Conservation (phyloP, 352 stramenopile species). For the Globisporangium heterothallicum region DNA sequence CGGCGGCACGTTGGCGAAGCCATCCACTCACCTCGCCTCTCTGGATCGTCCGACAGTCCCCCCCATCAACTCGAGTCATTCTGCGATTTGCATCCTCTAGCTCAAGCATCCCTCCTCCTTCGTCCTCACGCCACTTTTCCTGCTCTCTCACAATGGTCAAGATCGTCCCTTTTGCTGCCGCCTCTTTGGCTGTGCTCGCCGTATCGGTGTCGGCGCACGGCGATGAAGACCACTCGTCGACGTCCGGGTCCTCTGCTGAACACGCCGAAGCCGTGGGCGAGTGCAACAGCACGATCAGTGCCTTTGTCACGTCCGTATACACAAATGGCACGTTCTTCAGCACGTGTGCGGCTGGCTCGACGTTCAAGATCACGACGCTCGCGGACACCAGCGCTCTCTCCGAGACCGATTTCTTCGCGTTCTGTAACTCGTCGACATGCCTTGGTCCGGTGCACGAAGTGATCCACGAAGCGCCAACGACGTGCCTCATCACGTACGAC, state of each 20-base stretch:
- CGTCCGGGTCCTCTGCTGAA: background rate
- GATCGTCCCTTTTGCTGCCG: constrained; percentile 12
- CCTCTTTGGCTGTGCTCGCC: constrained; percentile 20
- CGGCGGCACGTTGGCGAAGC: background rate
- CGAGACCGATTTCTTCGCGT: constrained; percentile 34
- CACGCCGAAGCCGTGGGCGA: constrained; percentile 3
- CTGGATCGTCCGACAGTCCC: no score
- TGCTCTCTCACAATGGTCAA: constrained; percentile 13
- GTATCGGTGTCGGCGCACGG: constrained; percentile 11
- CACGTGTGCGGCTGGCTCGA: constrained; percentile 38
- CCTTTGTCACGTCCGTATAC: constrained; percentile 28
- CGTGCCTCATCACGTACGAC: constrained; percentile 43
- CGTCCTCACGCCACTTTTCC: background rate
- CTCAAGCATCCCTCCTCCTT: constrained; percentile 12
- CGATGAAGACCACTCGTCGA: constrained; percentile 5
- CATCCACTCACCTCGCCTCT: no score
- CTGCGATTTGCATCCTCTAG: constrained; percentile 6
- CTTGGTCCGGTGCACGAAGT: constrained; percentile 53
- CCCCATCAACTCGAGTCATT: no score
- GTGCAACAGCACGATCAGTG: constrained; percentile 31
- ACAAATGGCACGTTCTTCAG: constrained; percentile 48
- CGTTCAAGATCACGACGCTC: constrained; percentile 39
- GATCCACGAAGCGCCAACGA: constrained; percentile 25
- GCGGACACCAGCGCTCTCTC: constrained; percentile 49
- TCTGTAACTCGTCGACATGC: constrained; percentile 51